Percentiles rank a stretch among this genome's conserved stretches.
phyloP scores from a whole-genome alignment of 1,284 basidiomycete species.

The Boletellus deceptivus region DNA sequence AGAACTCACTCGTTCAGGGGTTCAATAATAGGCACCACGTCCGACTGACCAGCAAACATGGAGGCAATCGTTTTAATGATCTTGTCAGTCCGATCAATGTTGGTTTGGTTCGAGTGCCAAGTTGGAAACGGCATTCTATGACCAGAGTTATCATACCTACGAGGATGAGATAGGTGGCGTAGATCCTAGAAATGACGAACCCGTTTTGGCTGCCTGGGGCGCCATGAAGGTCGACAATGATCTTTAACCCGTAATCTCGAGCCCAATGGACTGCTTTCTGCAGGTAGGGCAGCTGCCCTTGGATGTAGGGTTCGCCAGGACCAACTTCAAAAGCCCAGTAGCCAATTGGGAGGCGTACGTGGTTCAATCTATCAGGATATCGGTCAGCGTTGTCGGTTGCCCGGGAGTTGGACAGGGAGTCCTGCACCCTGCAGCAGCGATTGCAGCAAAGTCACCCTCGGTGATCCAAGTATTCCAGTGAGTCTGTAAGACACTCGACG shows the following conservation, averaged over 20 bases:
- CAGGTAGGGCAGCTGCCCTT: slow-evolving; percentile 77
- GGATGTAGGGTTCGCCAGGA: slow-evolving; percentile 80
- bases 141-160: slow-evolving; percentile 41
- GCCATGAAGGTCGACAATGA: slow-evolving; percentile 83
- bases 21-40: slow-evolving; percentile 71
- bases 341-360: slow-evolving; percentile 86
- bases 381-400: background rate
- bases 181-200: slow-evolving; percentile 36
- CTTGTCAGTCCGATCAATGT: slow-evolving; percentile 68
- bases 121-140: slow-evolving; percentile 59
- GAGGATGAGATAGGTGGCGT: slow-evolving; percentile 2
- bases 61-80: slow-evolving; percentile 65
- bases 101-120: slow-evolving; percentile 70
- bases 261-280: slow-evolving; percentile 80
- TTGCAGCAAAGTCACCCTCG: slow-evolving; percentile 69
- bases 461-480: slow-evolving; percentile 87
- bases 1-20: slow-evolving; percentile 70
- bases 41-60: slow-evolving; percentile 54
- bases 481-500: slow-evolving; percentile 47
- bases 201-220: slow-evolving; percentile 84
- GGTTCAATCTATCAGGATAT: slow-evolving; percentile 58
- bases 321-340: slow-evolving; percentile 90
- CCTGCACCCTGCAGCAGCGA: slow-evolving; percentile 68
- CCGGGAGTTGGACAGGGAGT: background rate
- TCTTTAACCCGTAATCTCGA: slow-evolving; percentile 68